Evolutionary conservation across 2,329 filamentous ascomycete genomes (phyloP), one percentile per base, ranked within the genome.

Genomic region (Drechslerella coelobrocha): DNA sequence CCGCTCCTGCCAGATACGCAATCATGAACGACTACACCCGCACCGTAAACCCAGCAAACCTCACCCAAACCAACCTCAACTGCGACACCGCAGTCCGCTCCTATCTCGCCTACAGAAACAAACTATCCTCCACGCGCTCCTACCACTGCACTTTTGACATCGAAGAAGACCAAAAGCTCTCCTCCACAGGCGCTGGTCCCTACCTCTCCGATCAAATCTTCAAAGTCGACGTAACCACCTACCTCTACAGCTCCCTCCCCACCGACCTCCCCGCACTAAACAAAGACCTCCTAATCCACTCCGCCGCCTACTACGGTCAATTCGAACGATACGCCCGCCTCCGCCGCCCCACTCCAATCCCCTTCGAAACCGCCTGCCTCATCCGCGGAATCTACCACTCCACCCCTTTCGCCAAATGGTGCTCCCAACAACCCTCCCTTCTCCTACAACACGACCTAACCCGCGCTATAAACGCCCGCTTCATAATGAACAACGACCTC

Each of bases 321-420:
- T 68, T 81, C 4, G 79, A 82, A 47, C 77, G 79, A 2, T 82
- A 81, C 41, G 21, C 60, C 0, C 77, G 80, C 0, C 74, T 82
- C 0, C 73, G 75, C 14, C 73, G 78, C 8, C 79, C 78, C 2
- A 37, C 50, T 2, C 29, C 73, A 43, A 29, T 79, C 2, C 1
- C 51, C 6, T 26, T 65, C 4, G 79, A 81, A 61, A 6, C 72
- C 1, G 9, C 24, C 7, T 78, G 76, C 39, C 61, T 79, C 5
- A 45, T 79, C 1, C 76, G 75, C 1, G 80, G 79, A 12, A 78
- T 80, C 17, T 79, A 80, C 56, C 78, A 81, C 65, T 76, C 78
- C 59, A 73, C 78, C 1, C 71, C 77, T 39, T 81, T 80, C 63
- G 79, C 79, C 0, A 73, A 73, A 12, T 81, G 79, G 78, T 77